Evolutionary conservation across 257 asterid species (phyloP), one percentile per base, ranked within the genome.

Genomic region (Knoxia roxburghii): DNA sequence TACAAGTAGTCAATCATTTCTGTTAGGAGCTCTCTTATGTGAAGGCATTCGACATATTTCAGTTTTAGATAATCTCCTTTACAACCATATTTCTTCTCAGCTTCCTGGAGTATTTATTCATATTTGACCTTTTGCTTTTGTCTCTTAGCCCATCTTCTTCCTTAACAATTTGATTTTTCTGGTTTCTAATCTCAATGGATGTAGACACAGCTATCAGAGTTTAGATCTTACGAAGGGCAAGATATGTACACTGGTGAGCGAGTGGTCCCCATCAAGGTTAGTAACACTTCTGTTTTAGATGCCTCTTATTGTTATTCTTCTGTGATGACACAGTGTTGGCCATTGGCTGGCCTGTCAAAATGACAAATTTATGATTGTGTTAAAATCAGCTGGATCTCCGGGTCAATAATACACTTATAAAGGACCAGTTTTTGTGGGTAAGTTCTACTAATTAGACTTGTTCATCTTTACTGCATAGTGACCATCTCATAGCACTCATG

Each of bases 381-480:
- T 35, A 65, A 53, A n/a, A n/a, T 68, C 89, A 93, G 99, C 97
- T 94, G 77, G 96, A 94, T 79, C 89, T 94, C 72, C 97, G 89
- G 52, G 95, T 94, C 59, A 94, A 94, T 78, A 91, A 85, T 70
- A 88, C 93, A 55, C 84, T 90, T 73, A 77, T 94, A 51, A 94
- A 88, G 79, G 99, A 94, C 79, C 92, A 94, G n/a, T 86, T 90
- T 78, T 74, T 88, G 65, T 94, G 99, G 97, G 97, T 93, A 79
- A 80, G 95, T 51, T 78, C 57, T 24, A 37, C 69, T 35, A 14
- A 71, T 71, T 32, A 72, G 68, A 56, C 67, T 65, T 58, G 48
- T 57, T 57, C 68, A 32, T 64, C 57, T 65, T 26, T 32, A 14
- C 7, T 43, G n/a, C 12, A 1, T 40, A 35, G 65, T 39, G n/a